These are phyloP conservation scores for Strombidium stylifer DNA, from an alignment of 73 alveolate species.

Conservation along the genomic window DNA sequence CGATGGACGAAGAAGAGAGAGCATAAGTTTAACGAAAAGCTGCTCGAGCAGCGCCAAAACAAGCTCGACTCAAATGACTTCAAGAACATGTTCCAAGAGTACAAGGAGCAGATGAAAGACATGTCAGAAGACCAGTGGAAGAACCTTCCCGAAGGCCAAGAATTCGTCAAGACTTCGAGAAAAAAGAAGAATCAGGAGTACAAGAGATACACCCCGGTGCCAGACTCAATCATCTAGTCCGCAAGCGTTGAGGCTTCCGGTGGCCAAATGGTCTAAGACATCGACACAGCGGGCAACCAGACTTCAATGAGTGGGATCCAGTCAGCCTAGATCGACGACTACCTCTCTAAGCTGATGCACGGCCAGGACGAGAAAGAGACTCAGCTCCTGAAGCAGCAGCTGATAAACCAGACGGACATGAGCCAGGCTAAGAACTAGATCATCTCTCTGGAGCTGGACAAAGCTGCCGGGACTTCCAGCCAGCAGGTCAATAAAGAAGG, in stretches of 20 bases:
- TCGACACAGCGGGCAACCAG: too few relatives aligned
- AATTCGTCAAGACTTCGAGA: constrained; percentile 44
- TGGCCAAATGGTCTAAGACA: too few relatives aligned
- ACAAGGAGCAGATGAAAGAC: constrained; percentile 68
- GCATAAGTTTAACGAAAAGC: constrained; percentile 53
- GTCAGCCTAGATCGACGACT: too few relatives aligned
- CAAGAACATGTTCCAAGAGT: constrained; percentile 57
- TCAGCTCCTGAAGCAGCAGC: too few relatives aligned
- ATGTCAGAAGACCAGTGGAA: constrained; percentile 74
- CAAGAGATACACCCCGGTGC: constrained; percentile 73
- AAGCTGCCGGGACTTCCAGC: constrained; percentile 27
- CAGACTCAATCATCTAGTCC: constrained; percentile 60
- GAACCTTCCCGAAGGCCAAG: constrained; percentile 66
- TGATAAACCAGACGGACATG: constrained; percentile 37
- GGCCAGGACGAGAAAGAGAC: too few relatives aligned
- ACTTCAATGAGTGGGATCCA: too few relatives aligned
- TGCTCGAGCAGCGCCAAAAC: constrained; percentile 26
- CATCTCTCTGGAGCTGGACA: constrained; percentile 52
- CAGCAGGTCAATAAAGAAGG: constrained; percentile 61
- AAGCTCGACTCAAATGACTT: constrained; percentile 43
- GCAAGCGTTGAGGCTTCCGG: constrained; percentile 51
- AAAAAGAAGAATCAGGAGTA: constrained; percentile 26
- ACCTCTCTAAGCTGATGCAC: too few relatives aligned
- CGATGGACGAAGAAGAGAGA: constrained; percentile 54
- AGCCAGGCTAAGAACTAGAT: constrained; percentile 62